Base-by-base conservation (phyloP, 2,329 filamentous ascomycete species). In the Aspergillus eucalypticola region DNA sequence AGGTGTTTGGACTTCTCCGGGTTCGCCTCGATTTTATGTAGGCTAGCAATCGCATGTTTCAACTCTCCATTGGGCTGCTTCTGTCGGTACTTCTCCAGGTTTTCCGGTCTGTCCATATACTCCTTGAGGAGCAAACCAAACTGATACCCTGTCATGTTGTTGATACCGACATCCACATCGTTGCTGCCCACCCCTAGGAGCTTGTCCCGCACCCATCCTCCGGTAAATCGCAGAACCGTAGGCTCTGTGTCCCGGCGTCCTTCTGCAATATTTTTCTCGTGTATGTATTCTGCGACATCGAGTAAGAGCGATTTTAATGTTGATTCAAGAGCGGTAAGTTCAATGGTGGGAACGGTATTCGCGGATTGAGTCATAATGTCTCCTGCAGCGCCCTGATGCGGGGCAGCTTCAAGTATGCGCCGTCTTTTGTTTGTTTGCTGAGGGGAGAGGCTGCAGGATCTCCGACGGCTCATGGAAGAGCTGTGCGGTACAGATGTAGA, bases 1-100 rank as follows among this genome's bases (percentile, higher is more conserved):
- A 98, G 84, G 73, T 98, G 91, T 78, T 98, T 98, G 19, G 92
- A 96, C 78, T 96, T 97, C 70, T 97, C 92, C 0, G 93, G 94
- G 73, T 98, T 98, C 59, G 89, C 89, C 55, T 90, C 89, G 66
- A 97, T 94, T 75, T 92, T 96, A 81, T 97, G 90, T 32, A 97
- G 82, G 64, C 86, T 89, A 53, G 90, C 88, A 56, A 95, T 82
- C 59, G 88, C 88, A 55, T 84, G 83, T 84, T 83, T 70, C 19
- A 87, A 83, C 65, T 87, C 82, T 13, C 77, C 71, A 8, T 73
- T 68, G 8, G 59, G 74, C 69, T 67, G 85, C 71, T 54, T 81
- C 70, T 50, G 76, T 67, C 61, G 83, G 78, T 71, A 81, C 61
- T 78, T 78, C 5, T 75, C 67, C 15, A 78, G 69, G 23, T 76